A percentile compares a stretch with the other conserved stretches of the same genome.
These are phyloP conservation scores for Echria macrotheca DNA, from an alignment of 495 filamentous ascomycete genomes.

Conservation along the genomic window DNA sequence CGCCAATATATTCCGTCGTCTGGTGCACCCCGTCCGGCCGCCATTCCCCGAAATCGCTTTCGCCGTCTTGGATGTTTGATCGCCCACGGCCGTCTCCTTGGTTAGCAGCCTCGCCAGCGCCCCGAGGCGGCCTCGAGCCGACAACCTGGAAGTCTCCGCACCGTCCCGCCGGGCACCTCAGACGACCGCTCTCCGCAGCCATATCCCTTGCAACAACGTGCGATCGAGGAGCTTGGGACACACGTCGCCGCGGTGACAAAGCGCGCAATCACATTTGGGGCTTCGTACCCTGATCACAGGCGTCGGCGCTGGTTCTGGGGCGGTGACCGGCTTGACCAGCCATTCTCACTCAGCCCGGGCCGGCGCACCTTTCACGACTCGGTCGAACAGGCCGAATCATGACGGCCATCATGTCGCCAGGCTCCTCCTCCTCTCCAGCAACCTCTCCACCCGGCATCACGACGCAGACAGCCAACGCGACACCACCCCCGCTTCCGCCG, in stretches of 20 bases:
- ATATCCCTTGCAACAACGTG: no score
- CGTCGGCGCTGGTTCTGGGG: slow-evolving; percentile 7
- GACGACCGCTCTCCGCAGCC: no score
- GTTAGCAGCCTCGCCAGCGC: slow-evolving; percentile 7
- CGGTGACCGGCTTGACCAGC: slow-evolving; percentile 10
- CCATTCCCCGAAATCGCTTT: no score
- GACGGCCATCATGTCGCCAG: slow-evolving; percentile 56
- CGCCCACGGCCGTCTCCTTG: no score
- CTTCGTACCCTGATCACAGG: background rate
- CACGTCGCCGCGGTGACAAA: no score
- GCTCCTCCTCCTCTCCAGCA: slow-evolving; percentile 49
- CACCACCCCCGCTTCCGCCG: slow-evolving; percentile 56
- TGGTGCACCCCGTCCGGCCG: no score
- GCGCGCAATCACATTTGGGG: no score
- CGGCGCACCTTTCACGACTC: background rate
- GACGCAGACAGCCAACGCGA: slow-evolving; percentile 27
- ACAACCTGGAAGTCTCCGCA: background rate
- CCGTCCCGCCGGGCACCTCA: background rate
- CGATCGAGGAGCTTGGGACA: no score
- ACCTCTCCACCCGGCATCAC: slow-evolving; percentile 41
- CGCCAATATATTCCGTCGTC: no score
- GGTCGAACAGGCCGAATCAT: slow-evolving; percentile 25
- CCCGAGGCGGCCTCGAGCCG: background rate
- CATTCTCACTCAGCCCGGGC: background rate
- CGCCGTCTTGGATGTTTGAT: no score